Base-by-base conservation (phyloP, 176 grass and related monocot species). In the Cenchrus fungigraminus region DNA sequence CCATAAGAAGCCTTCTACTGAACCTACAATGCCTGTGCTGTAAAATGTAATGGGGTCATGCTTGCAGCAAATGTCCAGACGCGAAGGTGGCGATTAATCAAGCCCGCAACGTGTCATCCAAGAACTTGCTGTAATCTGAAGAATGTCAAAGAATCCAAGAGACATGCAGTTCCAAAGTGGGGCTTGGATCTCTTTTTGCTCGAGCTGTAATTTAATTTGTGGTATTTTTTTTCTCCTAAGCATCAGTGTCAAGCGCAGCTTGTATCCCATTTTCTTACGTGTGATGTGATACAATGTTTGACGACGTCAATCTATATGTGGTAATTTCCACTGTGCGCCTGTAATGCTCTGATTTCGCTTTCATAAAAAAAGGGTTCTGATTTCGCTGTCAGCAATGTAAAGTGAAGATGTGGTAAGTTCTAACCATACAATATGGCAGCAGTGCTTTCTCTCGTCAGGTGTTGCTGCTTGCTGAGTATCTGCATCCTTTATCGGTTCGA, bases 21-120 rank as follows among this genome's bases (percentile, higher is more conserved):
- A 43, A 25, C 53, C 31, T 80, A 16, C 78, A 77, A 29, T 72
- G 14, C 22, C 32, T 71, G 65, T 78, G 61, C 32, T 77, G 46
- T 81, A 77, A 37, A 61, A 32, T 77, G 46, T 77, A 64, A 25
- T 25, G 62, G 16, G 64, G 47, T 17, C 16, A 5, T 66, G 14
- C 65, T 15, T 76, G 54, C 34, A 25, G 71, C 57, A 43, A 65
- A 42, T 65, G 49, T 65, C 13, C 4, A 2, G 57, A 59, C 25
- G 2, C 43, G 12, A 52, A 61, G 0, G 1, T 56, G 15, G 59
- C n/a, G 57, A 78, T 40, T 57, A 73, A n/a, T 66, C 6, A 0
- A 0, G 42, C 65, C 37, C 65, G 55, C 17, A n/a, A 34, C 5
- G 54, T 28, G 20, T 15, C 6, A 84, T 44, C 6, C 16, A 56